These are phyloP conservation scores for Cryptosporidium sp. DNA, from an alignment of 169 alveolate genomes.

Conservation along the genomic window DNA sequence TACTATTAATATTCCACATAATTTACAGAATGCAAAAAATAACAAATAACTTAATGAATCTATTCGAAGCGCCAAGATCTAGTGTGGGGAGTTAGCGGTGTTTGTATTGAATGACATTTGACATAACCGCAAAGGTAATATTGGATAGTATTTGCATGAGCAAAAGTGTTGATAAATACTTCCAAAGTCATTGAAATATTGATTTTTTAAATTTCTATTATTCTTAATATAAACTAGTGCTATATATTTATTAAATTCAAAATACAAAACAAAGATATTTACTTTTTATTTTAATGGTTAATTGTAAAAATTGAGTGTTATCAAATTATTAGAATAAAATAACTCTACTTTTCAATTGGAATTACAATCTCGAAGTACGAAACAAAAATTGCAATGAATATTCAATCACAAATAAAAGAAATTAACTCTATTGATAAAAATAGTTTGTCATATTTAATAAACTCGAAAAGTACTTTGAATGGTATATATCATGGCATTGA, in stretches of 20 bases:
- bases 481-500: neutral
- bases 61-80: slow-evolving; percentile 69
- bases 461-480: neutral
- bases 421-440: neutral
- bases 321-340: neutral
- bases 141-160: slow-evolving; percentile 56
- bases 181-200: neutral
- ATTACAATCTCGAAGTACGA: neutral
- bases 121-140: slow-evolving; percentile 35
- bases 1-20: neutral
- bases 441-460: neutral
- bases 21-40: slow-evolving; percentile 24
- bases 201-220: neutral
- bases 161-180: slow-evolving; percentile 8
- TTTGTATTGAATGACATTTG: slow-evolving; percentile 75
- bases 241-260: neutral
- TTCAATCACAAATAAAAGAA: neutral
- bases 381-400: neutral
- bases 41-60: slow-evolving; percentile 29
- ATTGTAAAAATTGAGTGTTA: neutral
- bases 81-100: slow-evolving; percentile 76
- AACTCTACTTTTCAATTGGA: neutral
- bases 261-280: neutral
- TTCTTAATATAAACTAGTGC: neutral
- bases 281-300: neutral